These are phyloP conservation scores for Macrocystidia cucumis DNA, from an alignment of 1,284 basidiomycete species.

Conservation along the genomic window DNA sequence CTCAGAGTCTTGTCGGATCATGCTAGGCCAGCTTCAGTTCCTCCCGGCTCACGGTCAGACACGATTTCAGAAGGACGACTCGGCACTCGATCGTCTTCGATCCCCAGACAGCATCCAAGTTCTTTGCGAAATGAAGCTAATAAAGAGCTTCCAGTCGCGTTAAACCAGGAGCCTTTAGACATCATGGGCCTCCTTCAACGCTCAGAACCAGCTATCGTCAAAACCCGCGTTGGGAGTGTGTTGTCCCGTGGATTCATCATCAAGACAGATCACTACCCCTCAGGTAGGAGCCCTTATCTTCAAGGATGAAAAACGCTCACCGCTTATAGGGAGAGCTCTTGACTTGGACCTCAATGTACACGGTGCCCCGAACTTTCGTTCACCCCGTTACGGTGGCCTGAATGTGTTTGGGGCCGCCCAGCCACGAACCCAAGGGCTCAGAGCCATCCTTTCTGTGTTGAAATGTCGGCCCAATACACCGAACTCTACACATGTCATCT, in stretches of 20 bases:
- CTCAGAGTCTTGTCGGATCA: not conserved
- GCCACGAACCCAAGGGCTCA: constrained; percentile 88
- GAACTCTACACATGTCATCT: constrained; percentile 67
- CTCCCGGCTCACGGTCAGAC: not conserved
- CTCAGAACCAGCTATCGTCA: constrained; percentile 72
- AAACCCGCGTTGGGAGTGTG: constrained; percentile 83
- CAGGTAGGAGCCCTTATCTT: constrained; percentile 36
- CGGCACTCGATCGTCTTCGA: not conserved
- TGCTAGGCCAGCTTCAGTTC: not conserved
- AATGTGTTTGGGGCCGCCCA: constrained; percentile 95
- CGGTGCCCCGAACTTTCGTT: constrained; percentile 95
- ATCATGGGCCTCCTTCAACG: constrained; percentile 53
- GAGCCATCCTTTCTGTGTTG: constrained; percentile 87
- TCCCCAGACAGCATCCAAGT: not conserved
- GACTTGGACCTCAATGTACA: constrained; percentile 90
- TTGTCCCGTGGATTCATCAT: constrained; percentile 87
- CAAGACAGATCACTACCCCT: constrained; percentile 92
- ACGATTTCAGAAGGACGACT: not conserved
- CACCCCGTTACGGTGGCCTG: constrained; percentile 66
- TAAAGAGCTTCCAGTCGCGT: not conserved
- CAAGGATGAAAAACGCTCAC: constrained; percentile 1
- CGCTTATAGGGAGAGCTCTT: constrained; percentile 64
- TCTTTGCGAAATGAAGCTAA: not conserved
- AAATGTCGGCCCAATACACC: constrained; percentile 63
- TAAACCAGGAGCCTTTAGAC: constrained; percentile 33